These are phyloP conservation scores for Trichoderma asperellum DNA, from an alignment of 2,329 filamentous ascomycete species.

Conservation along the genomic window DNA sequence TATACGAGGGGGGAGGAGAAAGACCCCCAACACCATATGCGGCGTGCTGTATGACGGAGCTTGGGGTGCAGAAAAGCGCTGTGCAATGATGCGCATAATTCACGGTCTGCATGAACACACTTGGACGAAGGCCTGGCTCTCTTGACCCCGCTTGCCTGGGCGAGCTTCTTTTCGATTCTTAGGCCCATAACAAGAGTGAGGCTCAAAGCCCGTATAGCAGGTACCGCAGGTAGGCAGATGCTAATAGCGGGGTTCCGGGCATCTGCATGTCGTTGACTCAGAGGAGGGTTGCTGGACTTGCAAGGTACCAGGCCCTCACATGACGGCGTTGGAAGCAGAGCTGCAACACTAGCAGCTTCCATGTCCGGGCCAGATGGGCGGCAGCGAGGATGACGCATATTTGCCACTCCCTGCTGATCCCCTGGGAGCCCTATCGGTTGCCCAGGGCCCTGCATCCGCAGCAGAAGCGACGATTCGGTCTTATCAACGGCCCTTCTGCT, in stretches of 20 bases:
- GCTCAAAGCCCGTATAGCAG: not conserved
- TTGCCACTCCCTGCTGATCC: slow-evolving; percentile 3
- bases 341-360: not conserved
- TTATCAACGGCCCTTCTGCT: not conserved
- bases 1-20: not conserved
- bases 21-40: not conserved
- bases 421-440: not conserved
- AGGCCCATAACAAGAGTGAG: not conserved
- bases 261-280: not conserved
- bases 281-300: not conserved
- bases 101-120: not conserved
- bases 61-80: not conserved
- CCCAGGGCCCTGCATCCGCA: not conserved
- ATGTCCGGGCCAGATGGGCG: not conserved
- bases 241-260: not conserved
- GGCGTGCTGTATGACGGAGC: not conserved
- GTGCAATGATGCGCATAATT: not conserved
- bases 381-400: slow-evolving; percentile 5
- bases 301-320: not conserved
- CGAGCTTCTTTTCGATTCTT: not conserved
- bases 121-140: not conserved
- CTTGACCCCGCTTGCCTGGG: not conserved
- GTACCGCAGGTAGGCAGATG: not conserved
- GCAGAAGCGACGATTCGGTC: not conserved
- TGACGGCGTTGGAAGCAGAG: not conserved